A percentile compares a stretch with the other conserved stretches of the same genome.
Evolutionary conservation across 2,329 filamentous ascomycete species (phyloP).

Genomic region (Colletotrichum plurivorum): DNA sequence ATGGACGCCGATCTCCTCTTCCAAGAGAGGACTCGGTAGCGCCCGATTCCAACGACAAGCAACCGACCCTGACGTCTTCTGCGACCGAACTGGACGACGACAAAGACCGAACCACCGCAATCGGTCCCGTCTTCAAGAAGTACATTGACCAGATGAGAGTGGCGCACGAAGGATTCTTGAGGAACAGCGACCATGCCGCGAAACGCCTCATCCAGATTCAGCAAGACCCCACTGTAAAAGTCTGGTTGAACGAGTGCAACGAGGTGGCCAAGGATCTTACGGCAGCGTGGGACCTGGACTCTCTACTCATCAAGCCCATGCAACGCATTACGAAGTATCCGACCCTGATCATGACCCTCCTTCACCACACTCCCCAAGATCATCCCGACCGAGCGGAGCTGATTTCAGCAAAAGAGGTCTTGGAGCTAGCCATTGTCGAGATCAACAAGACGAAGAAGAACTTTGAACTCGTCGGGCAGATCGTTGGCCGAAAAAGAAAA

Average conservation of each 20-base stretch:
- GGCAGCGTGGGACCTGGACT: constrained; percentile 93
- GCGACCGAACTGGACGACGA: constrained; percentile 62
- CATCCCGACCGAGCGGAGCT: constrained; percentile 86
- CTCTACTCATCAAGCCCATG: constrained; percentile 96
- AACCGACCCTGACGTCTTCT: constrained; percentile 48
- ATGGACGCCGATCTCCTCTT: constrained; percentile 59
- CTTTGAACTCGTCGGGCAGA: constrained; percentile 91
- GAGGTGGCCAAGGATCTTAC: constrained; percentile 94
- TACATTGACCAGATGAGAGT: constrained; percentile 74
- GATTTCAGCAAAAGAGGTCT: constrained; percentile 61
- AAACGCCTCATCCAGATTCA: constrained; percentile 75
- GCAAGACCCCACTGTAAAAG: constrained; percentile 74
- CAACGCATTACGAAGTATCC: constrained; percentile 96
- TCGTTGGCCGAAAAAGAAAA: constrained; percentile 87
- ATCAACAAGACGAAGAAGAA: constrained; percentile 98
- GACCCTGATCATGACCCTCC: constrained; percentile 83
- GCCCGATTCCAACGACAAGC: constrained; percentile 51
- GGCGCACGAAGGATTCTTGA: constrained; percentile 73
- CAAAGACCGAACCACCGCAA: constrained; percentile 65
- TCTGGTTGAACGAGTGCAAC: constrained; percentile 95
- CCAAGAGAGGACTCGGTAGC: constrained; percentile 58
- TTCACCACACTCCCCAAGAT: constrained; percentile 83
- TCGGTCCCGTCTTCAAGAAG: constrained; percentile 68
- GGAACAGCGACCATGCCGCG: constrained; percentile 74
- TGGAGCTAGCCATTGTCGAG: constrained; percentile 80